A percentile compares a stretch with the other conserved stretches of the same genome.
phyloP scores from a whole-genome alignment of 2,329 filamentous ascomycete species.

The Cadophora gregata region DNA sequence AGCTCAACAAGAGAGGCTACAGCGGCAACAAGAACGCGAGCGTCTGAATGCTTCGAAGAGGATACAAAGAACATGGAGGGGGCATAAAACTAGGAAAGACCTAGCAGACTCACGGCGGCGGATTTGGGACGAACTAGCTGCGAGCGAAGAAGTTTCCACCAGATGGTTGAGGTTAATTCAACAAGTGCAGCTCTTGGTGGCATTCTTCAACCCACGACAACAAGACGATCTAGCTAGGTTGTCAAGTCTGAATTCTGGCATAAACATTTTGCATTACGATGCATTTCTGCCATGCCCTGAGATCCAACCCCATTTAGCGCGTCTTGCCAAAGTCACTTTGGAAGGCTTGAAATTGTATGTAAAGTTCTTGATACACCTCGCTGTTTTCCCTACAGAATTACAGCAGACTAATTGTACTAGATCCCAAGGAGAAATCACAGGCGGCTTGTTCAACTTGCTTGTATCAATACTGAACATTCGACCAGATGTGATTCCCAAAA shows the following conservation, averaged over 20 bases:
- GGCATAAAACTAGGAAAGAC: conserved; percentile 66
- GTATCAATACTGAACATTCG: conserved; percentile 33
- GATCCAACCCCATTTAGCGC: conserved; percentile 35
- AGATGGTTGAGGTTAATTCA: conserved; percentile 47
- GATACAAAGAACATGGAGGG: conserved; percentile 85
- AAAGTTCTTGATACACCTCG: background rate
- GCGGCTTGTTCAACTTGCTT: conserved; percentile 37
- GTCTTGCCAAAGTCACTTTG: conserved; percentile 37
- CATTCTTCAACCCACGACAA: conserved; percentile 54
- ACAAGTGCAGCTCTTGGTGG: conserved; percentile 56
- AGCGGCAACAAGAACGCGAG: conserved; percentile 81
- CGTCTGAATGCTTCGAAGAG: conserved; percentile 73
- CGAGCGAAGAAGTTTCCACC: conserved; percentile 38
- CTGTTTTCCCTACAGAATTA: background rate
- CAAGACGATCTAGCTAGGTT: conserved; percentile 57
- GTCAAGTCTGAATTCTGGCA: conserved; percentile 46
- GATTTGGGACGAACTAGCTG: conserved; percentile 67
- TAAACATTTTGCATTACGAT: conserved; percentile 43
- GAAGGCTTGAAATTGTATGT: conserved; percentile 40
- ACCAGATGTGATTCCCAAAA: conserved; percentile 34
- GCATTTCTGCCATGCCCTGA: conserved; percentile 43
- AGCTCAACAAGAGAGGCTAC: conserved; percentile 84
- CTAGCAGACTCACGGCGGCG: conserved; percentile 63
- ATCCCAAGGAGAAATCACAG: conserved; percentile 29
- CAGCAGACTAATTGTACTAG: conserved; percentile 31